phyloP scores from a whole-genome alignment of 305 asterid genomes.

The Fraxinus baroniana region DNA sequence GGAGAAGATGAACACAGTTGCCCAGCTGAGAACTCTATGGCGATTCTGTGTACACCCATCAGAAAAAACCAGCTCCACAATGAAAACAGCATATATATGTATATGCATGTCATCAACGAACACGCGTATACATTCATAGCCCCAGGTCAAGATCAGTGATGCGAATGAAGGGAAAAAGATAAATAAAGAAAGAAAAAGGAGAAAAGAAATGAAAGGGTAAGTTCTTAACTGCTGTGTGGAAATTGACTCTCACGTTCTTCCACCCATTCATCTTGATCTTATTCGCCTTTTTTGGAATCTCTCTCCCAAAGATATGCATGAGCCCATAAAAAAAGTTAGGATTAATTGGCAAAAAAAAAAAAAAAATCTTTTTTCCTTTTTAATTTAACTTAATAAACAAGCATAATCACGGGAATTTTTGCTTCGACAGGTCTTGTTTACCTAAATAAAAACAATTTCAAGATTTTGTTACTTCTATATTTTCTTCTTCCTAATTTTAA shows the following conservation, averaged over 20 bases:
- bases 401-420: neutral
- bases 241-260: slow-evolving; percentile 50
- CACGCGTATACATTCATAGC: neutral
- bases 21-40: slow-evolving; percentile 1
- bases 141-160: neutral
- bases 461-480: neutral
- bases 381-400: neutral
- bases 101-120: neutral
- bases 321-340: neutral
- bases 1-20: neutral
- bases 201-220: slow-evolving; percentile 14
- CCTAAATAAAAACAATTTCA: neutral
- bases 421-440: neutral
- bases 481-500: neutral
- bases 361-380: neutral
- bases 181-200: neutral
- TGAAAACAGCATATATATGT: neutral
- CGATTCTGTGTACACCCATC: neutral
- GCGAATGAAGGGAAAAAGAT: neutral
- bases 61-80: neutral
- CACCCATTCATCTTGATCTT: neutral
- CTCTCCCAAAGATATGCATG: neutral
- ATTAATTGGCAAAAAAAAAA: too few species aligned
- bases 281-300: slow-evolving; percentile 29
- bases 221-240: slow-evolving; percentile 29